phyloP scores from a whole-genome alignment of 768 basidiomycete species.

The Tricholomella constricta region DNA sequence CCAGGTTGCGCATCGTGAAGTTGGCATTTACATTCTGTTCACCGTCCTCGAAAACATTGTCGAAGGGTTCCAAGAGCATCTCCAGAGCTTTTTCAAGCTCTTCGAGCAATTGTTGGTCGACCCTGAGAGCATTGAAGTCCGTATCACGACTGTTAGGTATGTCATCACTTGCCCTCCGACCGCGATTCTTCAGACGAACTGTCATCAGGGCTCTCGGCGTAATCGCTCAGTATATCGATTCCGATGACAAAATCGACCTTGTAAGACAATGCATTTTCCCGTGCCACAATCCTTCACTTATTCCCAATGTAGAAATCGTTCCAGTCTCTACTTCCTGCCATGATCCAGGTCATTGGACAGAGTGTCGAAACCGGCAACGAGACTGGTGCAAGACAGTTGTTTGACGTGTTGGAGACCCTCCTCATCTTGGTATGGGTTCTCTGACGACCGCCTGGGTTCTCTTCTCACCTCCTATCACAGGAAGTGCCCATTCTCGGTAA shows the following conservation, averaged over 20 bases:
- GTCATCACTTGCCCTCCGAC: constrained; percentile 13
- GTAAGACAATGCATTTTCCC: constrained; percentile 42
- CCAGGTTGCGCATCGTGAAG: constrained; percentile 80
- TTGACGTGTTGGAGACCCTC: constrained; percentile 95
- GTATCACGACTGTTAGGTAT: constrained; percentile 85
- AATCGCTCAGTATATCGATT: constrained; percentile 89
- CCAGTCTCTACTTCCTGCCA: constrained; percentile 82
- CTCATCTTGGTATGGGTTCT: constrained; percentile 72
- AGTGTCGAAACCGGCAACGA: constrained; percentile 80
- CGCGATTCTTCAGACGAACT: constrained; percentile 6
- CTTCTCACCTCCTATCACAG: constrained; percentile 38
- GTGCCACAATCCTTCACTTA: background rate
- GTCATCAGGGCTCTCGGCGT: constrained; percentile 76
- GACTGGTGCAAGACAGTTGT: constrained; percentile 80
- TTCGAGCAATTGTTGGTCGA: constrained; percentile 75
- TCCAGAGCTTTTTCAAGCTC: constrained; percentile 75
- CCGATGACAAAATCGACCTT: constrained; percentile 84
- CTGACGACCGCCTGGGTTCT: background rate
- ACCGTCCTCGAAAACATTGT: constrained; percentile 91
- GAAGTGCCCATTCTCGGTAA: constrained; percentile 93
- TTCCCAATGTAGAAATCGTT: constrained; percentile 65
- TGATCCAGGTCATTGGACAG: constrained; percentile 88
- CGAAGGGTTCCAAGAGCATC: constrained; percentile 82
- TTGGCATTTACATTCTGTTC: constrained; percentile 86
- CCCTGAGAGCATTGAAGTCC: constrained; percentile 85